Evolutionary conservation across 2,329 filamentous ascomycete genomes (phyloP).

Genomic region (Colletotrichum plurivorum): DNA sequence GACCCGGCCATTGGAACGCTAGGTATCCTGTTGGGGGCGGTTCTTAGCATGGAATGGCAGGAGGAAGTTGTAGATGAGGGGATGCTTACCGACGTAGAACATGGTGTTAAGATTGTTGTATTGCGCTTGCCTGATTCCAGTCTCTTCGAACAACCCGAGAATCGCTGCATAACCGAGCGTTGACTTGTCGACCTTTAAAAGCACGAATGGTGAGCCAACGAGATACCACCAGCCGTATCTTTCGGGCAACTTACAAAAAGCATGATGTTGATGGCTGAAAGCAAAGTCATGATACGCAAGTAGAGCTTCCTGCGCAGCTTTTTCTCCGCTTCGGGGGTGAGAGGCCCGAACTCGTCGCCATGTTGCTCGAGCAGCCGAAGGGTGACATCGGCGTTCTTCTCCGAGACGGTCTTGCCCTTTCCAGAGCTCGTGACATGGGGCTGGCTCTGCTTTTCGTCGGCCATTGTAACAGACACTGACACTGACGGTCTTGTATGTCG

Average conservation of each 20-base stretch:
- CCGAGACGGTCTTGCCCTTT: slow-evolving; percentile 33
- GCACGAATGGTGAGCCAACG: not conserved
- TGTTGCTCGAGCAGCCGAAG: slow-evolving; percentile 52
- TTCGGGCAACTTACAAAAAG: slow-evolving; percentile 50
- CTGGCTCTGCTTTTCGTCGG: slow-evolving; percentile 24
- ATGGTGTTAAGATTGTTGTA: slow-evolving; percentile 59
- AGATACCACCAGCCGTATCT: not conserved
- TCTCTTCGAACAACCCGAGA: slow-evolving; percentile 58
- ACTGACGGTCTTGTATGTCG: not conserved
- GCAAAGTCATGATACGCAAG: slow-evolving; percentile 48
- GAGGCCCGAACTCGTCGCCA: slow-evolving; percentile 47
- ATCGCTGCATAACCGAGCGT: slow-evolving; percentile 57
- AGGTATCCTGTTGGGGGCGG: slow-evolving; percentile 49
- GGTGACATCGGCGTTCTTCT: slow-evolving; percentile 54
- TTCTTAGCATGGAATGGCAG: too few relatives aligned
- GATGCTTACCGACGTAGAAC: slow-evolving; percentile 55
- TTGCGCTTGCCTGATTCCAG: slow-evolving; percentile 51
- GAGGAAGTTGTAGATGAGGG: too few relatives aligned
- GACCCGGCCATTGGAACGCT: slow-evolving; percentile 53
- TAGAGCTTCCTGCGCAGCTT: slow-evolving; percentile 52
- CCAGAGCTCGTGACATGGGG: slow-evolving; percentile 9
- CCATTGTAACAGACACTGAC: slow-evolving; percentile 2
- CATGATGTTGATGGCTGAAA: slow-evolving; percentile 53
- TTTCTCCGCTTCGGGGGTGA: slow-evolving; percentile 51
- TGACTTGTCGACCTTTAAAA: slow-evolving; percentile 54